phyloP scores from a whole-genome alignment of 78 protist genomes.

The Bigelowiella natans region DNA sequence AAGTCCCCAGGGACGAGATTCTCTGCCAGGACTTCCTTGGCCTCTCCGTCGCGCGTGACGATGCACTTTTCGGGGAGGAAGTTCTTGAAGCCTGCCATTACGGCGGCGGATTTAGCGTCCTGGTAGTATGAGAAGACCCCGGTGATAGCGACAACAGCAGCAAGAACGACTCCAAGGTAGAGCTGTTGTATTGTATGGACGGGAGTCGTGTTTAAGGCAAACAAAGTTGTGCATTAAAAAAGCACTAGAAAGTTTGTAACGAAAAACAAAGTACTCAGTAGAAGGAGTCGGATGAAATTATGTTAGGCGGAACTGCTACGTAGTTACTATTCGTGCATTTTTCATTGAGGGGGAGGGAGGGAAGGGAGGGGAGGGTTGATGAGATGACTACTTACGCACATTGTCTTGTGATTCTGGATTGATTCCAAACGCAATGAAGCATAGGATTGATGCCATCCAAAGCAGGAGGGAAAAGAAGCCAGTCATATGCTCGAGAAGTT shows the following conservation, averaged over 20 bases:
- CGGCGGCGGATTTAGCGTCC: neutral
- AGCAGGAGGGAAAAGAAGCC: slow-evolving; percentile 1
- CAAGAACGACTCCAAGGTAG: slow-evolving; percentile 73
- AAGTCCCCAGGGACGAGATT: slow-evolving; percentile 71
- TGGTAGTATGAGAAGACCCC: slow-evolving; percentile 61
- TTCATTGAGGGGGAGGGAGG: too few species aligned
- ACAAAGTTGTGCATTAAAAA: too few species aligned
- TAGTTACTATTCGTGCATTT: too few species aligned
- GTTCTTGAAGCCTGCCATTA: neutral
- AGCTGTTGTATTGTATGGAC: too few species aligned
- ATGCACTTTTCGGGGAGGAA: neutral
- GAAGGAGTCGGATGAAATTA: too few species aligned
- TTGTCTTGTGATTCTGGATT: neutral
- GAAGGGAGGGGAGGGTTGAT: neutral
- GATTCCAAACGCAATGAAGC: slow-evolving; percentile 5
- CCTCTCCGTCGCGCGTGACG: slow-evolving; percentile 30
- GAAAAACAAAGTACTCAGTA: too few species aligned
- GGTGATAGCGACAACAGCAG: slow-evolving; percentile 66
- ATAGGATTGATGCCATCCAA: neutral
- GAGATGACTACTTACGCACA: neutral
- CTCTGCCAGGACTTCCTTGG: neutral
- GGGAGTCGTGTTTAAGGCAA: too few species aligned
- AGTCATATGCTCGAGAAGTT: too few species aligned
- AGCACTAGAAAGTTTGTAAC: too few species aligned
- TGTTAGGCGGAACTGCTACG: too few species aligned